Percentiles rank a stretch among this genome's conserved stretches.
Conservation (phyloP, 495 filamentous ascomycete genomes). For the Apodospora peruviana region DNA sequence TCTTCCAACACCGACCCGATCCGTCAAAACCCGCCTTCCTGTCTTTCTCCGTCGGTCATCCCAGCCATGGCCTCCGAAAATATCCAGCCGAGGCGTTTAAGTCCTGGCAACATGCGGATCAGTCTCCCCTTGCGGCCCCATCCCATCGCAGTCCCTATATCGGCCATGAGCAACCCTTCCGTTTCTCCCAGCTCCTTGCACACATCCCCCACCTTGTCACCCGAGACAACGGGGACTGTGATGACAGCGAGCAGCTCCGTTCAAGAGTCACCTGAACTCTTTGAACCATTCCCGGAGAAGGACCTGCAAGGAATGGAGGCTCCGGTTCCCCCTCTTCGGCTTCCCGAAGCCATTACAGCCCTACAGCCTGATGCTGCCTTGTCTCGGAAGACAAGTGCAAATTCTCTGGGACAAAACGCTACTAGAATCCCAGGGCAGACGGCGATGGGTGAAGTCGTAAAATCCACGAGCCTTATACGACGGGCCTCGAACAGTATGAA, state of each 20-base stretch:
- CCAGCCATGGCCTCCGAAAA: slow-evolving; percentile 32
- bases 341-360: slow-evolving; percentile 35
- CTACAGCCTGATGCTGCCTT: slow-evolving; percentile 10
- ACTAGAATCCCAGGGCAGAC: slow-evolving; percentile 23
- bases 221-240: slow-evolving; percentile 25
- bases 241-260: slow-evolving; percentile 36
- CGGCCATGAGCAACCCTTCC: slow-evolving; percentile 39
- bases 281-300: slow-evolving; percentile 24
- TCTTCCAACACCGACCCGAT: slow-evolving; percentile 9
- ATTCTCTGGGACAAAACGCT: slow-evolving; percentile 26
- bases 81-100: slow-evolving; percentile 28
- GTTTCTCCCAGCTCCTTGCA: slow-evolving; percentile 35
- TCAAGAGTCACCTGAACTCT: slow-evolving; percentile 36
- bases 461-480: slow-evolving; percentile 33
- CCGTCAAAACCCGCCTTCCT: slow-evolving; percentile 5
- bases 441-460: slow-evolving; percentile 34
- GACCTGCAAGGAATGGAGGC: slow-evolving; percentile 17
- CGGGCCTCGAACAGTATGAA: slow-evolving; percentile 36
- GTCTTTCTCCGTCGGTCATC: slow-evolving; percentile 10
- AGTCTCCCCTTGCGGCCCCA: slow-evolving; percentile 26
- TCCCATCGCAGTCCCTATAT: slow-evolving; percentile 28
- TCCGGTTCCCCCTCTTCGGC: slow-evolving; percentile 22
- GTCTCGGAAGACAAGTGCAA: slow-evolving; percentile 31
- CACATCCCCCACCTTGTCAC: slow-evolving; percentile 36
- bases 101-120: slow-evolving; percentile 37